Conservation (phyloP, 2,329 filamentous ascomycete genomes). For the Truncatella angustata region DNA sequence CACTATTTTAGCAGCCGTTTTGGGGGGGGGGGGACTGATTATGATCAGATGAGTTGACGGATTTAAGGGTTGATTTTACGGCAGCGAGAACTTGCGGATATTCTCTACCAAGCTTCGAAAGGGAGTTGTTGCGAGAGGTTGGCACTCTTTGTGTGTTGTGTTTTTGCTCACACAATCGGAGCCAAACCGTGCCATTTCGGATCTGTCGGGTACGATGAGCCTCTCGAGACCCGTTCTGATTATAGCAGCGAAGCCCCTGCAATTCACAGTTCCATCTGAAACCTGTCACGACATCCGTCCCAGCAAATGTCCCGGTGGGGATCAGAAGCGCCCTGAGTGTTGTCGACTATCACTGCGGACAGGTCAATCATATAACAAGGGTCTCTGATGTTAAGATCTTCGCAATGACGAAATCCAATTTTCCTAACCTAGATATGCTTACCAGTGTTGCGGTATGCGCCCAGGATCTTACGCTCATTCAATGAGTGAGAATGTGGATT, state of each 20-base stretch:
- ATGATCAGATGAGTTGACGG: too few species aligned
- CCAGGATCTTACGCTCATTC: too few species aligned
- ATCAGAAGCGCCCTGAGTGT: constrained; percentile 2
- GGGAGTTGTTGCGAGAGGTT: too few species aligned
- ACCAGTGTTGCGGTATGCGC: too few species aligned
- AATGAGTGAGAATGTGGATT: too few species aligned
- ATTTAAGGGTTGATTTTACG: too few species aligned
- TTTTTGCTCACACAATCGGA: too few species aligned
- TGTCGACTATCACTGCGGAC: background rate
- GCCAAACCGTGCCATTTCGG: background rate
- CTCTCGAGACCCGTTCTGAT: background rate
- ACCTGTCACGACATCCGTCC: constrained; percentile 9
- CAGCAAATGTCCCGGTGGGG: background rate
- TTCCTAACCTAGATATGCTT: background rate
- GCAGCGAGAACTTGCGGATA: too few species aligned
- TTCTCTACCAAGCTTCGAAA: too few species aligned
- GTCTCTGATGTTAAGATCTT: constrained; percentile 3
- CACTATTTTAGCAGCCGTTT: too few species aligned
- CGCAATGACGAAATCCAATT: background rate
- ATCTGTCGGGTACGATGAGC: background rate
- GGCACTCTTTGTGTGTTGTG: too few species aligned
- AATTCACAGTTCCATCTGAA: background rate
- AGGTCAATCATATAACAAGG: constrained; percentile 10
- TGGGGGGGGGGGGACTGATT: too few species aligned
- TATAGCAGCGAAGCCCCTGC: background rate